A percentile compares a stretch with the other conserved stretches of the same genome.
These are phyloP conservation scores for Sonneratia caseolaris DNA, from an alignment of 345 rosid species.

Conservation along the genomic window DNA sequence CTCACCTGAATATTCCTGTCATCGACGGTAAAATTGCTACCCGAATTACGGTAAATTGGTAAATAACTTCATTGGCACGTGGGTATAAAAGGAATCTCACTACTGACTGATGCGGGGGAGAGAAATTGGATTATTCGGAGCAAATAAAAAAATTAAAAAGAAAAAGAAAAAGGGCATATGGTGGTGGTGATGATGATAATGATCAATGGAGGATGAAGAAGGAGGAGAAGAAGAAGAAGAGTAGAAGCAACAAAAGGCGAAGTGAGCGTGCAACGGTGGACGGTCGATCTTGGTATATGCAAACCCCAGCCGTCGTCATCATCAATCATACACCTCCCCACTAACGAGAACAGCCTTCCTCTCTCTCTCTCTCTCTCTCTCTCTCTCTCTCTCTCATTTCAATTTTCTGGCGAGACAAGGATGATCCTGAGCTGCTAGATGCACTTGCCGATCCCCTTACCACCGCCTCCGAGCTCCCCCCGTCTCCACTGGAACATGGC, in stretches of 20 bases:
- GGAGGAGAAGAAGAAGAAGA: not conserved
- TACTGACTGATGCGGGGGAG: too few species aligned
- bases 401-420: not conserved
- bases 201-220: not conserved
- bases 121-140: too few species aligned
- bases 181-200: not conserved
- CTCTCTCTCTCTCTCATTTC: not conserved
- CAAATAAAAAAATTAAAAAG: too few species aligned
- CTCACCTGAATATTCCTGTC: too few species aligned
- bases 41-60: too few species aligned
- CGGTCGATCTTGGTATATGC: not conserved
- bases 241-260: not conserved
- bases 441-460: slow-evolving; percentile 26
- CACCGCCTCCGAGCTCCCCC: slow-evolving; percentile 30
- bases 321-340: not conserved
- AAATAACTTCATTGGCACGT: too few species aligned
- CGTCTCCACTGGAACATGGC: slow-evolving; percentile 35
- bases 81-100: too few species aligned
- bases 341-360: slow-evolving; percentile 10
- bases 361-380: not conserved
- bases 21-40: too few species aligned
- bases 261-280: slow-evolving; percentile 12
- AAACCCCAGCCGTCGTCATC: not conserved
- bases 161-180: not conserved
- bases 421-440: slow-evolving; percentile 30